A percentile compares a stretch with the other conserved stretches of the same genome.
These are phyloP conservation scores for Corylus avellana DNA, from an alignment of 306 rosid genomes.

Conservation along the genomic window DNA sequence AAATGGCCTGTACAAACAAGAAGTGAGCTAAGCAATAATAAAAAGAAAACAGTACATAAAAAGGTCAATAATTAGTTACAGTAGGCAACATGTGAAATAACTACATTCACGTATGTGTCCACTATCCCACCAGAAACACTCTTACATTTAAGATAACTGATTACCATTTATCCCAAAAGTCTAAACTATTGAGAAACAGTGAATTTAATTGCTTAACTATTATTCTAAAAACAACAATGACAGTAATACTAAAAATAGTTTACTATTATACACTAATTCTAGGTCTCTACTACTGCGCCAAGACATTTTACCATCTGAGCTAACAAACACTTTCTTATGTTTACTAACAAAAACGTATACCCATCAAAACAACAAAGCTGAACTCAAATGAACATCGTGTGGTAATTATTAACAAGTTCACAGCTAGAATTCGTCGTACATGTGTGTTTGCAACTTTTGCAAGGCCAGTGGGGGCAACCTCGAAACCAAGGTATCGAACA, in stretches of 20 bases:
- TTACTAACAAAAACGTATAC: background rate
- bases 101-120: background rate
- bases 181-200: no score
- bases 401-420: background rate
- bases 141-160: no score
- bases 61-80: background rate
- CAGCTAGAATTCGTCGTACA: conserved; percentile 37
- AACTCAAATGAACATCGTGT: background rate
- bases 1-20: conserved; percentile 48
- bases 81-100: background rate
- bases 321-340: background rate
- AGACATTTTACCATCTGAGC: background rate
- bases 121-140: background rate
- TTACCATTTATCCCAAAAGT: no score
- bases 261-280: background rate
- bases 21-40: conserved; percentile 4
- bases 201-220: no score
- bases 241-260: background rate
- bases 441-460: conserved; percentile 42
- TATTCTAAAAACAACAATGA: background rate
- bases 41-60: background rate
- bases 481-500: conserved; percentile 47
- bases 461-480: conserved; percentile 56
- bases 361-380: background rate
- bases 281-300: background rate